Base-by-base conservation (phyloP, 2,329 filamentous ascomycete species). In the Botrytis medusae region DNA sequence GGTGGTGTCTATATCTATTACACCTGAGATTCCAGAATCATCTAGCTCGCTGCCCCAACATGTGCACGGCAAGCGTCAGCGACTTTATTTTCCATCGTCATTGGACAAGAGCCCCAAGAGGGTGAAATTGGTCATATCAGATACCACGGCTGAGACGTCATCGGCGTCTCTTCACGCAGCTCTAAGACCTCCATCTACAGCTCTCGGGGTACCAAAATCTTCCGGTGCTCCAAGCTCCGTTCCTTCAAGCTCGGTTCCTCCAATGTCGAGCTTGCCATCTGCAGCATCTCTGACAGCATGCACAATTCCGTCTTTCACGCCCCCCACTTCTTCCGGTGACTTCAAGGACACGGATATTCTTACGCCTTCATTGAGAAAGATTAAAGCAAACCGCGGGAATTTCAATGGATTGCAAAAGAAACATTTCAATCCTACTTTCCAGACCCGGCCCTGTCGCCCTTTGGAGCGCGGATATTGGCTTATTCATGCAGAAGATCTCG, bases 391-490 rank as follows among this genome's bases (percentile, higher is more conserved):
- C 82, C 90, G 6, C 76, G 82, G 0, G 84, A 84, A 3, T 85
- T 87, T 5, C 93, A 88, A 57, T 29, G 51, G 51, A 32, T 57
- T 57, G 51, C 51, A 57, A 29, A 29, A 57, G n/a, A 57, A 32
- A 29, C 51, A 57, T 29, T 57, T 57, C 81, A 84, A 81, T 7
- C 90, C 91, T 0, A 76, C 78, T 8, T 75, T 82, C 1, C 84
- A 87, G 69, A 82, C 82, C 1, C 84, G 91, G 6, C 79, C 81
- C 0, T 82, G 92, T 1, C 82, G 85, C 4, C 82, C 83, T 0
- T 87, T 91, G 54, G 94, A 97, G 80, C 87, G 95, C 25, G 95
- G 94, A 0, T 90, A 92, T 81, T 98, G 95, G 95, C 81, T 85
- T 3, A 78, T 97, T 7, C 84, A 90, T 75, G 90, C 87, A 76